Base-by-base conservation (phyloP, 2,329 filamentous ascomycete genomes). In the Exophiala oligosperma region DNA sequence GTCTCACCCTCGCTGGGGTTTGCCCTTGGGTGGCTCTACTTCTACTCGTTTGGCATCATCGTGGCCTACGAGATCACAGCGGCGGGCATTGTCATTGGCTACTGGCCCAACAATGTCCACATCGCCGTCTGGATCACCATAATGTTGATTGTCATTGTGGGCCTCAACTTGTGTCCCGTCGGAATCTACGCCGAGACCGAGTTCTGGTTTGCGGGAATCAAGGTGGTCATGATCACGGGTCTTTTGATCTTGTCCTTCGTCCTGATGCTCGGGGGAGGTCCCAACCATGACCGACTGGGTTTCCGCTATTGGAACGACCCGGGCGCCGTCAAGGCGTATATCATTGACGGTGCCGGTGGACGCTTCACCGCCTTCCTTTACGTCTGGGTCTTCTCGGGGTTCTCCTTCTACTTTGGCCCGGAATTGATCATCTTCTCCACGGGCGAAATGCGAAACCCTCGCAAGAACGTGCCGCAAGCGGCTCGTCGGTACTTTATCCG, bases 401-500 rank as follows among this genome's bases (percentile, higher is more conserved):
- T 57, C 1, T 83, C 84, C 38, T 89, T 90, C 69, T 86, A 84
- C 1, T 83, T 89, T 61, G 82, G 84, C 11, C 85, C 85, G 0
- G 86, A 89, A 66, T 88, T 88, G 72, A 84, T 89, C 61, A 74
- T 77, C 4, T 81, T 81, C 81, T 78, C 82, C 3, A 87, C 88
- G 2, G 87, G 86, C 17, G 89, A 91, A 71, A 82, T 88, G 0
- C 82, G 88, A 66, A 88, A 90, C 64, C 88, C 89, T 0, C 84
- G 88, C 14, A 75, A 74, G 17, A 82, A 87, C 21, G 84, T 94
- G 72, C 89, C 89, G 0, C 84, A 82, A 41, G 90, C 90, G 1
- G 92, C 85, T 73, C 91, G 91, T 60, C 85, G 87, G 49, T 89
- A 92, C 1, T 92, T 92, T 71, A 92, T 90, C 72, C 86, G 90